phyloP scores from a whole-genome alignment of 148 eudicot species.

The Camellia granthamiana region DNA sequence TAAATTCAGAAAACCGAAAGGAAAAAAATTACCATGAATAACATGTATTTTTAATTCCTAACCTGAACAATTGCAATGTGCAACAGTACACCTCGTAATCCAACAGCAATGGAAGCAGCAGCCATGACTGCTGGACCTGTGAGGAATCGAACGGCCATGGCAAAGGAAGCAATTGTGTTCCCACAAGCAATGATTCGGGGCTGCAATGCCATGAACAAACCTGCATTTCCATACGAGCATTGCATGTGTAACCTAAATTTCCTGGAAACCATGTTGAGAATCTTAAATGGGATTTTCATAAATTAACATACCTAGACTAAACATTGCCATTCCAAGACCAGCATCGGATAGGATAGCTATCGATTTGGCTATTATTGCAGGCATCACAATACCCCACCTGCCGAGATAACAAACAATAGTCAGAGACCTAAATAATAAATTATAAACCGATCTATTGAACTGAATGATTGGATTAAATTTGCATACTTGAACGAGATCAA shows the following conservation, averaged over 20 bases:
- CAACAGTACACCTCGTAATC: slow-evolving; percentile 62
- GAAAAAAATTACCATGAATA: neutral
- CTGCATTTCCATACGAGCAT: slow-evolving; percentile 36
- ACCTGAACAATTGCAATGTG: slow-evolving; percentile 85
- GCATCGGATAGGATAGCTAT: slow-evolving; percentile 71
- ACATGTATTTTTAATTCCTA: neutral
- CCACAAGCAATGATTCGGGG: slow-evolving; percentile 85
- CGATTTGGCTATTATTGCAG: slow-evolving; percentile 68
- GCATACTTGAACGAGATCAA: slow-evolving; percentile 63
- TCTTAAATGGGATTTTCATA: neutral
- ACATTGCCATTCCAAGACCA: slow-evolving; percentile 94
- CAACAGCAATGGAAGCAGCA: slow-evolving; percentile 65
- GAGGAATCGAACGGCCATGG: slow-evolving; percentile 66
- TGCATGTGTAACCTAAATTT: no score
- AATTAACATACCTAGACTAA: slow-evolving; percentile 65
- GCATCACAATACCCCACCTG: slow-evolving; percentile 73
- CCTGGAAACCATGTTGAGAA: neutral
- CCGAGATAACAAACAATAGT: neutral
- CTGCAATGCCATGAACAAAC: slow-evolving; percentile 86
- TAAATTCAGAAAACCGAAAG: neutral
- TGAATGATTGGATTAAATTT: neutral
- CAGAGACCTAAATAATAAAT: neutral
- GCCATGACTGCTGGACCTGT: slow-evolving; percentile 89
- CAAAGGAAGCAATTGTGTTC: slow-evolving; percentile 61
- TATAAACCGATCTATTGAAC: neutral